Base-by-base conservation (phyloP, 495 filamentous ascomycete genomes). In the Penicillium tannophilum region DNA sequence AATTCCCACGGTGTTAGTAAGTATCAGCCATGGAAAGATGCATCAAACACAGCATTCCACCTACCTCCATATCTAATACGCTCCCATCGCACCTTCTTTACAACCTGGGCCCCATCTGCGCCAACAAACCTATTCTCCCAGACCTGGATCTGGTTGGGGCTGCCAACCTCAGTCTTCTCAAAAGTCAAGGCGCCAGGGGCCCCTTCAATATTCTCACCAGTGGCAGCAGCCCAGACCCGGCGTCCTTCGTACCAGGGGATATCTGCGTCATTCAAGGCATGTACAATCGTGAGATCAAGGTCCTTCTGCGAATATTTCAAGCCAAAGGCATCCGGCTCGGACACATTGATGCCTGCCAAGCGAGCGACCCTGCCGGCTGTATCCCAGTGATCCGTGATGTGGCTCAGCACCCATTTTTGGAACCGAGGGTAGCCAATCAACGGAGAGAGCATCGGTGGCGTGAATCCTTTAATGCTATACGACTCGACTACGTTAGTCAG, bases 361-460 rank as follows among this genome's bases (percentile, higher is more conserved):
- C 76, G 73, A 16, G 72, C 75, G 16, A 89, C 67, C 42, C 86
- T 75, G 1, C 59, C 70, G 5, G 72, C 73, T 0, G 83, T 85
- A 42, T 79, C 67, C 86, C 86, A 89, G 31, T 66, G 74, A 60
- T 88, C 86, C 12, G 79, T 65, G 36, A 87, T 80, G 6, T 70
- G 66, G 48, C 63, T 60, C 23, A 76, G 68, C 12, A 86, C 62
- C 68, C 78, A 82, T 12, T 72, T 72, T 50, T 81, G 67, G 5
- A 84, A 56, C 11, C 66, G 64, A 1, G 86, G 86, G 59, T 87
- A 87, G 4, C 74, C 75, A 19, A 76, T 68, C 5, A 97, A 76
- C 0, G 93, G 93, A 4, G 88, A 85, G 17, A 97, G 81, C 26
- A 96, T 74, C 8, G 94, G 92, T 4, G 94, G 92, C 8, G 96